Base-by-base conservation (phyloP, 2,329 filamentous ascomycete species). In the Alternaria panax region DNA sequence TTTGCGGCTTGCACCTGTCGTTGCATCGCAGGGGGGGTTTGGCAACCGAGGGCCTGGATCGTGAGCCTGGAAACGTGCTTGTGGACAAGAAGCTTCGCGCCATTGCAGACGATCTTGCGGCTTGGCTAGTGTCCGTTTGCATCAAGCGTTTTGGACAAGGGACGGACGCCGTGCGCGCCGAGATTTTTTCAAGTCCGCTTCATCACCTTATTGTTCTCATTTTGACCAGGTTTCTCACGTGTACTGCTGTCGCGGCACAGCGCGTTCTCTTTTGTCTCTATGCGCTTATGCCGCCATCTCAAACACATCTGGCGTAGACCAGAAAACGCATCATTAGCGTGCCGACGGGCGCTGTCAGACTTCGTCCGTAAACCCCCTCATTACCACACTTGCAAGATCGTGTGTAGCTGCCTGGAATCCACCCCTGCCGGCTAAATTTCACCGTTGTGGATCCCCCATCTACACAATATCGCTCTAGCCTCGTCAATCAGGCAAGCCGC, bases 1-100 rank as follows among this genome's bases (percentile, higher is more conserved):
- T 27, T 45, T 27, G 38, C 57, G 38, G n/a, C 28, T 28, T 57
- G 57, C 50, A 43, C 50, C 42, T 51, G 11, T 34, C 43, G 54
- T 34, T 24, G 45, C 53, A 57, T 60, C 57, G 57, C 42, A 42
- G 34, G 55, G 24, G 41, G 40, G 25, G 18, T 24, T 40, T 7
- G 28, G 30, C 7, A 25, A 25, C 45, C 45, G 45, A 48, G 32
- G 30, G 36, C 28, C 28, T 48, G 30, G 45, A 48, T 34, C 22
- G n/a, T 14, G 8, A 46, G 48, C 24, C n/a, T 54, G 24, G 24
- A 42, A 47, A 43, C 30, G 30, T 46, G 36, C 20, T 24, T 41
- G 20, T 3, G 11, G 11, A 27, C 25, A 51, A 36, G 30, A 46
- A 43, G 34, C 34, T 47, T 58, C 27, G 42, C 42, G 40, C 25